Base-by-base conservation (phyloP, 2,329 filamentous ascomycete genomes). In the Sporothrix pseudoabietina region DNA sequence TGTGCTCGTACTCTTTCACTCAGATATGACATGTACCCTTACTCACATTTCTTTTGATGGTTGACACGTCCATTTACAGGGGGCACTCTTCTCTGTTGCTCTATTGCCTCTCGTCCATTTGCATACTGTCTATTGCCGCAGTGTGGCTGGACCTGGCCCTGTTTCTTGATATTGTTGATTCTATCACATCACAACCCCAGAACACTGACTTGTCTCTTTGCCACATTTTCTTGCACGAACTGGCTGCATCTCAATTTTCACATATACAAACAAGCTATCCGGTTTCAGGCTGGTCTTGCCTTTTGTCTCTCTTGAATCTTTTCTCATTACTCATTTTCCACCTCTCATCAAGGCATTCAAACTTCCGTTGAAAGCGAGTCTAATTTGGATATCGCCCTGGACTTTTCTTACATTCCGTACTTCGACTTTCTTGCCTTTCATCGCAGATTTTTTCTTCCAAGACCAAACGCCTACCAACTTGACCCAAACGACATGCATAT, bases 401-500 rank as follows among this genome's bases (percentile, higher is more conserved):
- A 5, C 9, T 4, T 19, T 16, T 44, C 35, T 41, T 12, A 44
- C 35, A 65, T 44, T 4, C 32, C 19, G 30, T 35, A 32, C 16
- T 12, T 19, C 12, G 8, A 12, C n/a, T 22, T 19, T 52, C 16
- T 54, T 9, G 39, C 39, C 22, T 9, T 52, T 39, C 49, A 39
- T 69, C 7, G 41, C 26, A 14, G 14, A 8, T 65, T 12, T 69
- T 49, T 39, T 19, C 49, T 44, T 59, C 26, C 41, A 39, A 32
- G 52, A 22, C 59, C 71, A 72, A 75, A 75, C 72, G 57, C 49
- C 41, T 44, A n/a, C 59, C 22, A 12, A 30, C 22, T 63, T 57
- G 30, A 41, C 30, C 72, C 74, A 74, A 75, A 75, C 72, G 55
- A 49, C 22, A 2, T 19, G 22, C 35, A 63, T 61, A 9, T 72